Base-by-base conservation (phyloP, 805 yeast genomes). In the Barnettozyma vustinii region DNA sequence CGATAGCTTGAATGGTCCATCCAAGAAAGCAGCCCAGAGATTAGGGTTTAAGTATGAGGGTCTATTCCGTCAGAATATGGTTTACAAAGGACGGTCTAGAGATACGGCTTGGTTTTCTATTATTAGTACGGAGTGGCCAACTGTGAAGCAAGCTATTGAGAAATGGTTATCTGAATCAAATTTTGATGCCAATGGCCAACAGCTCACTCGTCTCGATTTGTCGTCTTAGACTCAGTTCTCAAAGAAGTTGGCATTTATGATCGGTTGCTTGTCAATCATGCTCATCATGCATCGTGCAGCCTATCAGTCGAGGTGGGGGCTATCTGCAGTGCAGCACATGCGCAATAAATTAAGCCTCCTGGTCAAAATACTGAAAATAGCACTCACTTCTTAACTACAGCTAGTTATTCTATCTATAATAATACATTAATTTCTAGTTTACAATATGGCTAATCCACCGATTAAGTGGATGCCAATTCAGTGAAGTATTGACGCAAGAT, bases 401-500 rank as follows among this genome's bases (percentile, higher is more conserved):
- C n/a, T 30, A 30, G 8, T 6, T 15, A 30, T 19, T 37, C 16
- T 13, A 44, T 37, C 30, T 44, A 10, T 21, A 20, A 26, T 44
- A 44, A 25, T 18, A 18, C 43, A n/a, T n/a, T 46, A 51, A 32
- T 36, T 33, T 41, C 50, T 52, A 49, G 36, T 43, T 23, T 44
- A 40, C 47, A 46, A n/a, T 30, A 26, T 23, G 30, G 30, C 4
- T 9, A 15, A 30, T 30, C 33, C 30, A 37, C 35, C 6, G 2
- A n/a, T 50, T 47, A 56, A 20, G 36, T 44, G 5, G 73, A 67
- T 4, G 83, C 83, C 39, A 81, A 62, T 61, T 89, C 96, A 1
- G 89, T 74, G 66, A 94, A 95, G 67, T 87, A 94, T 66, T 94
- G 99, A 59, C 98, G 81, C 51, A 94, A 74, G 53, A 95, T 92